These are phyloP conservation scores for Pogostemon cablin DNA, from an alignment of 257 asterid genomes.

Conservation along the genomic window DNA sequence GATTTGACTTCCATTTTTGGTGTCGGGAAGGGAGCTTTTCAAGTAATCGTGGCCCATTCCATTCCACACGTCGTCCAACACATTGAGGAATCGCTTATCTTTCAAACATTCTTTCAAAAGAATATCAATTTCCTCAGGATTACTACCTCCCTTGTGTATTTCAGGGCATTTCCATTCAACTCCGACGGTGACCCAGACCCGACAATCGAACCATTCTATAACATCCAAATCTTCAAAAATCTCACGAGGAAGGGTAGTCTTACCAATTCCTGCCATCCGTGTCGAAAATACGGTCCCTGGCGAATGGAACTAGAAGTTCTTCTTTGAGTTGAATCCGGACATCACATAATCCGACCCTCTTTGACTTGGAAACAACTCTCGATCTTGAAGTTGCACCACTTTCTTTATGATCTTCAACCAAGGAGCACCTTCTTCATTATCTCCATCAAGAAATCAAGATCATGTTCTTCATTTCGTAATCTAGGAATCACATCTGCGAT, in stretches of 20 bases:
- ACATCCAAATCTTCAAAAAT: not conserved
- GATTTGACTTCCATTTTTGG: not conserved
- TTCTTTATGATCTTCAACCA: too few relatives aligned
- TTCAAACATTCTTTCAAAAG: conserved; percentile 21
- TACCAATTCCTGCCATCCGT: conserved; percentile 20
- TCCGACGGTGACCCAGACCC: conserved; percentile 4
- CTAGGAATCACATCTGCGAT: too few relatives aligned
- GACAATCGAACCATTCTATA: not conserved
- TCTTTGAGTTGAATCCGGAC: not conserved
- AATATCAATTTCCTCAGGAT: too few relatives aligned
- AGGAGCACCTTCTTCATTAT: too few relatives aligned
- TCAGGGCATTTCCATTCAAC: too few relatives aligned
- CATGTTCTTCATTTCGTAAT: too few relatives aligned
- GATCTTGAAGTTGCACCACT: not conserved
- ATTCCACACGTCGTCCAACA: not conserved
- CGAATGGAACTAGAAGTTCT: not conserved
- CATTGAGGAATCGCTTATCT: conserved; percentile 17
- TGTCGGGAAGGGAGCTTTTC: not conserved
- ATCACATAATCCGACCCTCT: not conserved
- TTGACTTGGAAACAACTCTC: not conserved
- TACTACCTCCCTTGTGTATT: too few relatives aligned
- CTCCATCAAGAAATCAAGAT: too few relatives aligned
- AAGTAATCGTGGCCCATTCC: not conserved
- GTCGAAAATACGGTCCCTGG: too few relatives aligned
- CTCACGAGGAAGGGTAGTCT: not conserved